A percentile compares a stretch with the other conserved stretches of the same genome.
Evolutionary conservation across 345 rosid genomes (phyloP).

Genomic region (Rhodamnia argentea): DNA sequence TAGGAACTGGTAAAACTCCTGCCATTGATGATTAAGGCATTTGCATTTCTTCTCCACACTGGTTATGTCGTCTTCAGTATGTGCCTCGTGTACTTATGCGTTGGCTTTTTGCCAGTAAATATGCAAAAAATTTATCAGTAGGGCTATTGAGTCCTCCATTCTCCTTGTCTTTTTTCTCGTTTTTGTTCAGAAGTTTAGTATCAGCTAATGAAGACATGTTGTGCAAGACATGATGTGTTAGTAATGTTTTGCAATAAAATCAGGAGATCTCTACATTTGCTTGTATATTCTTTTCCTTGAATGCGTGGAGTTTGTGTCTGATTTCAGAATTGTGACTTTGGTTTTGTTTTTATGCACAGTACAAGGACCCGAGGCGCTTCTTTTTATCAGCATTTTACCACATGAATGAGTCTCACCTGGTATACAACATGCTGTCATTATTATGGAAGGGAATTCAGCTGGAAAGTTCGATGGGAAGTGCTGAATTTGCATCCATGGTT

Average conservation of each 20-base stretch:
- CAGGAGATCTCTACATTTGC: not conserved
- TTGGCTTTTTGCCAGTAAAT: not conserved
- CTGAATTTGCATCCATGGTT: conserved; percentile 73
- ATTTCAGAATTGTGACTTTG: not conserved
- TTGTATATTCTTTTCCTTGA: not conserved
- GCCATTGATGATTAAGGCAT: not conserved
- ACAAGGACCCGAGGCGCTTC: conserved; percentile 67
- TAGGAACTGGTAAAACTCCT: not conserved
- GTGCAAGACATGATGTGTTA: not conserved
- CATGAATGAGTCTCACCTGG: conserved; percentile 67
- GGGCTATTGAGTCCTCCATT: not conserved
- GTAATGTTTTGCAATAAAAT: not conserved
- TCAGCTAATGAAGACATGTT: not conserved
- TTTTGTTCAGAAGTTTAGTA: not conserved
- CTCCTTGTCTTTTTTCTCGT: not conserved
- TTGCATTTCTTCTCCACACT: not conserved
- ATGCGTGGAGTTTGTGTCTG: not conserved
- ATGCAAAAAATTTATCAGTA: not conserved
- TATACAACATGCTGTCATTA: conserved; percentile 87
- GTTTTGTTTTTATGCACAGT: conserved; percentile 25
- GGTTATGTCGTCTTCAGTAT: not conserved
- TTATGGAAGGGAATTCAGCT: conserved; percentile 90
- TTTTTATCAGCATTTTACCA: conserved; percentile 86
- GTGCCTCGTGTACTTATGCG: not conserved
- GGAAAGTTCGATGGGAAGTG: conserved; percentile 85